Conservation (phyloP, 805 yeast species). For the Middelhovenomyces tepae region DNA sequence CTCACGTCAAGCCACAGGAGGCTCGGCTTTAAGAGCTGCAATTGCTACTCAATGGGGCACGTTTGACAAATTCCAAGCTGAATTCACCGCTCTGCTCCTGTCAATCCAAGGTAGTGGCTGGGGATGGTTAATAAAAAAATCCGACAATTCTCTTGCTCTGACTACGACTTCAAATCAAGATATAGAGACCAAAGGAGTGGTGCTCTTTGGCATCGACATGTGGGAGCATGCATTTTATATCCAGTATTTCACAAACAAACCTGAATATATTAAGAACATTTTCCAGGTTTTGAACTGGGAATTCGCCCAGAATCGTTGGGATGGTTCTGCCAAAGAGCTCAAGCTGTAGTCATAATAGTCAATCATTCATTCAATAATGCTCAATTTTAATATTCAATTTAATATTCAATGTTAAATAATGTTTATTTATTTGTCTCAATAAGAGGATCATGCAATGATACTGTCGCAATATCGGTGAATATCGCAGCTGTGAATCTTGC, state of each 20-base stretch:
- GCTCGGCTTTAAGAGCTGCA: constrained; percentile 45
- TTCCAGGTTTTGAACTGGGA: constrained; percentile 91
- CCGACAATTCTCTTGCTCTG: constrained; percentile 62
- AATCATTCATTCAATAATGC: no score
- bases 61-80: constrained; percentile 51
- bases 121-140: constrained; percentile 80
- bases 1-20: constrained; percentile 43
- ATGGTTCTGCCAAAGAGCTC: no score
- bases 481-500: no score
- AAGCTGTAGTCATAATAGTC: no score
- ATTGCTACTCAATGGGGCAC: constrained; percentile 60
- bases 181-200: constrained; percentile 54
- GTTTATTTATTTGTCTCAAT: no score
- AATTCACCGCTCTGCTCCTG: constrained; percentile 61
- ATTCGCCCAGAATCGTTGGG: constrained; percentile 71
- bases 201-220: constrained; percentile 80
- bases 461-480: no score
- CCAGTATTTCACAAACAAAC: constrained; percentile 85
- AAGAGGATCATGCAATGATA: no score
- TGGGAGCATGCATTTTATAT: constrained; percentile 95
- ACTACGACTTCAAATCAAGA: constrained; percentile 79
- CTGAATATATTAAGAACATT: constrained; percentile 79
- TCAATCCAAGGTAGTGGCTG: constrained; percentile 91
- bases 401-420: no score
- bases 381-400: no score